These are phyloP conservation scores for Gyrodon lividus DNA, from an alignment of 768 basidiomycete genomes.

Conservation along the genomic window DNA sequence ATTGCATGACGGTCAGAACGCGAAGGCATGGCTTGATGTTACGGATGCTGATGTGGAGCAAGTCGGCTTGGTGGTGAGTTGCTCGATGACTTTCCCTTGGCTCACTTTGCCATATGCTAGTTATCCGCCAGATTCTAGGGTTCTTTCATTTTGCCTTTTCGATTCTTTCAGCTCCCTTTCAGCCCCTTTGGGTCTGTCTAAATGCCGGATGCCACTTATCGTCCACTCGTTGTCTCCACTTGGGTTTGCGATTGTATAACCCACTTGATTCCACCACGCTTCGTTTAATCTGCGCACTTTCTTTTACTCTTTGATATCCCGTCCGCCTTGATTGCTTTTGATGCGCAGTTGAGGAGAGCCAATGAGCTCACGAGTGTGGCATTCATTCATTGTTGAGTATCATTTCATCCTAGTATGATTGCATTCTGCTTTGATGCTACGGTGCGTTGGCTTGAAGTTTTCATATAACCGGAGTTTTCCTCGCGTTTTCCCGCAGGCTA, in stretches of 20 bases:
- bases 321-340: slow-evolving; percentile 10
- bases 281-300: slow-evolving; percentile 5
- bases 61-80: slow-evolving; percentile 26
- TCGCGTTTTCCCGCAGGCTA: slow-evolving; percentile 25
- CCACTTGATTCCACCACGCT: slow-evolving; percentile 1
- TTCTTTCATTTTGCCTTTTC: slow-evolving; percentile 14
- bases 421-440: slow-evolving; percentile 7
- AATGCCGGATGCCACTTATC: slow-evolving; percentile 7
- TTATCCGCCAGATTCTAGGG: background rate
- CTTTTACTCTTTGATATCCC: slow-evolving; percentile 1
- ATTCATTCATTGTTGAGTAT: slow-evolving; percentile 6
- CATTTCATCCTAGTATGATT: slow-evolving; percentile 1
- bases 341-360: slow-evolving; percentile 9
- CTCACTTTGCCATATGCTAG: background rate
- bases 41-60: slow-evolving; percentile 33
- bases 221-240: background rate
- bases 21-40: slow-evolving; percentile 32
- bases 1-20: slow-evolving; percentile 29
- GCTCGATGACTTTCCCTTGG: slow-evolving; percentile 4
- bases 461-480: slow-evolving; percentile 16
- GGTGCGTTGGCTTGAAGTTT: slow-evolving; percentile 10
- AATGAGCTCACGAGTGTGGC: slow-evolving; percentile 3
- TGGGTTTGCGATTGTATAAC: background rate
- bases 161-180: background rate
- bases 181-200: slow-evolving; percentile 12